Evolutionary conservation across 2,329 filamentous ascomycete genomes (phyloP).

Genomic region (Talaromyces islandicus): DNA sequence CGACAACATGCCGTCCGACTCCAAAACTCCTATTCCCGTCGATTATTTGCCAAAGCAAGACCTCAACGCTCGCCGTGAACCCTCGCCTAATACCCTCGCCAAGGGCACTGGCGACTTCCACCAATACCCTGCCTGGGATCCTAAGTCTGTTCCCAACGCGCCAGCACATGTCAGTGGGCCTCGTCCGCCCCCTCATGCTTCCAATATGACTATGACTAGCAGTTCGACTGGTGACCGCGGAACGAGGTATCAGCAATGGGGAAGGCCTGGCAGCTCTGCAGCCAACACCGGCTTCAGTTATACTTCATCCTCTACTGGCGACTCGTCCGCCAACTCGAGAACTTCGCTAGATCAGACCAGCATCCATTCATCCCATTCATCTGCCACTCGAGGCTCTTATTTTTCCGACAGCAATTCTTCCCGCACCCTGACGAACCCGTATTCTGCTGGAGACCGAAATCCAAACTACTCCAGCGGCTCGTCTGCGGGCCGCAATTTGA

Average conservation of each 20-base stretch:
- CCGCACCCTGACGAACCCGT: slow-evolving; percentile 36
- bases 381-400: slow-evolving; percentile 51
- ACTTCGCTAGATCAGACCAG: slow-evolving; percentile 60
- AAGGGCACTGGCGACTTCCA: slow-evolving; percentile 74
- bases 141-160: slow-evolving; percentile 44
- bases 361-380: slow-evolving; percentile 56
- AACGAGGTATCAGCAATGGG: slow-evolving; percentile 74
- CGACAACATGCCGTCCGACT: slow-evolving; percentile 61
- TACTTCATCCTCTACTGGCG: slow-evolving; percentile 49
- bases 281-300: slow-evolving; percentile 42
- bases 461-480: slow-evolving; percentile 17
- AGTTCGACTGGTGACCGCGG: slow-evolving; percentile 63
- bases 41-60: slow-evolving; percentile 67
- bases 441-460: slow-evolving; percentile 29
- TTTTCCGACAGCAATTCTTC: slow-evolving; percentile 51
- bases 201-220: slow-evolving; percentile 61
- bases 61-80: slow-evolving; percentile 58
- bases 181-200: slow-evolving; percentile 52
- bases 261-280: slow-evolving; percentile 52
- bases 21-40: slow-evolving; percentile 63
- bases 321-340: slow-evolving; percentile 49
- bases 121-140: slow-evolving; percentile 74
- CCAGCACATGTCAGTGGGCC: slow-evolving; percentile 55
- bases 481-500: slow-evolving; percentile 25
- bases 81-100: slow-evolving; percentile 76